Evolutionary conservation across 1,139 yeast species (phyloP).

Genomic region (Komagataea norvegica): DNA sequence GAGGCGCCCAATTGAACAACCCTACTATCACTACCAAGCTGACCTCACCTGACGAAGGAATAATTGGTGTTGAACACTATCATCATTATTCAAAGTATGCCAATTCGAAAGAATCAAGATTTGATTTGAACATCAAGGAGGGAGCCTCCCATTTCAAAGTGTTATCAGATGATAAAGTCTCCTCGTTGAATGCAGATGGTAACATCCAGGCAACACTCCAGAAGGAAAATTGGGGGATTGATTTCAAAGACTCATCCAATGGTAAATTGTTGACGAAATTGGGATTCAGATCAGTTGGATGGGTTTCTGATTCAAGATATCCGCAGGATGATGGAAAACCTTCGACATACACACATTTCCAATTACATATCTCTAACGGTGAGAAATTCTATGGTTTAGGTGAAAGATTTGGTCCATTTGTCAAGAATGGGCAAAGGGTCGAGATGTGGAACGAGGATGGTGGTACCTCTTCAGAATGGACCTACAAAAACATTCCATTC

Average conservation of each 20-base stretch:
- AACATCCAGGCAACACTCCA: conserved; percentile 15
- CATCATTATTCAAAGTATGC: conserved; percentile 20
- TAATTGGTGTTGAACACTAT: conserved; percentile 20
- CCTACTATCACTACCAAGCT: conserved; percentile 21
- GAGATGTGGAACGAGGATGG: conserved; percentile 24
- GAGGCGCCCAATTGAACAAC: conserved; percentile 20
- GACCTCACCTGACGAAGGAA: conserved; percentile 16
- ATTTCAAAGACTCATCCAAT: conserved; percentile 14
- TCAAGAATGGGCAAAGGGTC: conserved; percentile 22
- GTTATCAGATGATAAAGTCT: conserved; percentile 4
- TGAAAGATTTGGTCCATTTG: conserved; percentile 22
- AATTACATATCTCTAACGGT: conserved; percentile 21
- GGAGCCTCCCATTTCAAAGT: conserved; percentile 6
- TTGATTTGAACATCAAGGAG: conserved; percentile 11
- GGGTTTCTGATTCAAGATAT: conserved; percentile 18
- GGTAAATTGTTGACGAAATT: conserved; percentile 18
- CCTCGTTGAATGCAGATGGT: conserved; percentile 10
- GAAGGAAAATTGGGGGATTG: conserved; percentile 17
- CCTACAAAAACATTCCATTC: conserved; percentile 22
- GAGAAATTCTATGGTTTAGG: conserved; percentile 23
- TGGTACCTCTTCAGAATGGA: conserved; percentile 22
- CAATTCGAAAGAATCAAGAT: conserved; percentile 16
- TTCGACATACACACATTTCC: conserved; percentile 16
- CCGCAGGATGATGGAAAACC: conserved; percentile 9
- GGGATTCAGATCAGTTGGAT: conserved; percentile 22